These are phyloP conservation scores for Leptomonas seymouri DNA, from an alignment of 208 protist species.

Conservation along the genomic window DNA sequence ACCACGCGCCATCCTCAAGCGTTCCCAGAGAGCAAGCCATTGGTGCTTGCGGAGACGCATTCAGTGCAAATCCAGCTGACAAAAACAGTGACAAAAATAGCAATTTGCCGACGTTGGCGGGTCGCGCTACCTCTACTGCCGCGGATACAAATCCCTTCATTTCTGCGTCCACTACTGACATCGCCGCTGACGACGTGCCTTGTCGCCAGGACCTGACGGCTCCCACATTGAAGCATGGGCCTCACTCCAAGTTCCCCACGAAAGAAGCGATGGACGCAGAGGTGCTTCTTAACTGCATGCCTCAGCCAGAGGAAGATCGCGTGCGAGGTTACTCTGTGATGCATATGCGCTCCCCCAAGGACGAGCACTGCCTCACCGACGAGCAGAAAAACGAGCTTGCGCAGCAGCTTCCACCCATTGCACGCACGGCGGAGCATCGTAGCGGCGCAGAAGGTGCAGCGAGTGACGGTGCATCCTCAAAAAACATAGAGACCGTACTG, in stretches of 20 bases:
- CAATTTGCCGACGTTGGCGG: no score
- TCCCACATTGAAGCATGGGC: neutral
- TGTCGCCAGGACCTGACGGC: neutral
- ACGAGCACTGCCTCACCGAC: neutral
- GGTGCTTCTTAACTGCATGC: neutral
- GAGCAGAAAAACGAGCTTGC: neutral
- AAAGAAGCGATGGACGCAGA: neutral
- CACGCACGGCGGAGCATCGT: neutral
- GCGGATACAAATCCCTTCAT: constrained; percentile 11
- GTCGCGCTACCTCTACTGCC: neutral
- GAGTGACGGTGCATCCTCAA: neutral
- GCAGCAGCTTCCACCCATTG: neutral
- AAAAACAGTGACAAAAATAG: neutral
- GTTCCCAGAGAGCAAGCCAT: neutral
- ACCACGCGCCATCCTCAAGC: neutral
- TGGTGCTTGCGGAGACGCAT: no score
- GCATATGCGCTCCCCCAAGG: neutral
- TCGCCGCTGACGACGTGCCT: neutral
- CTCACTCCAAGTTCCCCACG: neutral
- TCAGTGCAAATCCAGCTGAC: neutral
- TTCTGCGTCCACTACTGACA: neutral
- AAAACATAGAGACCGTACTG: neutral
- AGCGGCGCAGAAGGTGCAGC: neutral
- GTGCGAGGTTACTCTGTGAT: constrained; percentile 12
- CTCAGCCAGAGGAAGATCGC: neutral